Evolutionary conservation across 2,329 filamentous ascomycete species (phyloP).

Genomic region (Diplodia scrobiculata): DNA sequence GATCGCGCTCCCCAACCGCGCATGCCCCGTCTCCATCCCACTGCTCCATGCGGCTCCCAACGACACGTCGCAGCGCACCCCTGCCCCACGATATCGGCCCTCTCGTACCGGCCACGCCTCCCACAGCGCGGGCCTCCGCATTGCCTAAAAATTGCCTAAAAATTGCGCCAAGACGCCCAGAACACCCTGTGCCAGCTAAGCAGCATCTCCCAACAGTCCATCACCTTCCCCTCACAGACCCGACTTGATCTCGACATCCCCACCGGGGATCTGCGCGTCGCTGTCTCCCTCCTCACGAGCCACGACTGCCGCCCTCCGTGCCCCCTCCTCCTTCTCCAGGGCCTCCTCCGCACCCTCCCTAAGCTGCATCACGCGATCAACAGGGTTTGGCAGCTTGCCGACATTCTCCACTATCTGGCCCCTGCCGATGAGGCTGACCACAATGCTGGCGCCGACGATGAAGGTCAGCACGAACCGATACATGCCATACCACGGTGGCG

Average conservation of each 20-base stretch:
- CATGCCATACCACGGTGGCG: constrained; percentile 79
- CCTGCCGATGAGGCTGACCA: constrained; percentile 77
- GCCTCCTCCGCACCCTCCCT: constrained; percentile 42
- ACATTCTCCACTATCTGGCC: constrained; percentile 70
- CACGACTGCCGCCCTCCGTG: constrained; percentile 23
- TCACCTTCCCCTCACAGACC: constrained; percentile 2
- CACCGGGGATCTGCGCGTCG: neutral
- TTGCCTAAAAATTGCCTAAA: constrained; percentile 10
- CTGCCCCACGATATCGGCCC: constrained; percentile 22
- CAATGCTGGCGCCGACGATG: constrained; percentile 79
- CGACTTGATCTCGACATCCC: constrained; percentile 22
- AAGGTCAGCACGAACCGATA: constrained; percentile 94
- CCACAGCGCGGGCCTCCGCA: constrained; percentile 9
- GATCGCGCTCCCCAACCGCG: constrained; percentile 10
- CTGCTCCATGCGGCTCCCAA: constrained; percentile 3
- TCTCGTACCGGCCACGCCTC: constrained; percentile 6
- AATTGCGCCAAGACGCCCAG: constrained; percentile 16
- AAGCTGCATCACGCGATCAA: constrained; percentile 55
- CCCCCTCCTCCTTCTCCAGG: constrained; percentile 40
- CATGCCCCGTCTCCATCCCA: constrained; percentile 7
- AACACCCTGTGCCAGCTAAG: constrained; percentile 13
- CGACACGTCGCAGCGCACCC: constrained; percentile 17
- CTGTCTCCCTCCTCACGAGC: constrained; percentile 18
- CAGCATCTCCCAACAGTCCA: constrained; percentile 3
- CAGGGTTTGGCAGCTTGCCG: constrained; percentile 48